Percentiles rank a stretch among this genome's conserved stretches.
Conservation (phyloP, 1,284 basidiomycete species). For the Cerioporus squamosus region DNA sequence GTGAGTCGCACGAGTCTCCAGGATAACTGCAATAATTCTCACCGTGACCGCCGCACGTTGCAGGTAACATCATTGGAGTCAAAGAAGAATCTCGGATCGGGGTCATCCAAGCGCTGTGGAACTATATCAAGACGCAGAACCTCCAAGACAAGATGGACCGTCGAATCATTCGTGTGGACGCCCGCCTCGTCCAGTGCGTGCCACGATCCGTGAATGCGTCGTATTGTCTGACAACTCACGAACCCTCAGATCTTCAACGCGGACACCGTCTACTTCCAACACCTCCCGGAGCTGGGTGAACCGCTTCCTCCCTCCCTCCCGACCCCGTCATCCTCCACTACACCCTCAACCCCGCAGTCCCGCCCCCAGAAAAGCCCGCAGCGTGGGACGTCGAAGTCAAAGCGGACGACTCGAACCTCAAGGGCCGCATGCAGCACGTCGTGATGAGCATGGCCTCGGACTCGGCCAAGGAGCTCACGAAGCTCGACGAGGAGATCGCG, state of each 20-base stretch:
- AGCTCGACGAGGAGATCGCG: slow-evolving; percentile 90
- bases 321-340: slow-evolving; percentile 91
- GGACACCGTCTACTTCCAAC: slow-evolving; percentile 75
- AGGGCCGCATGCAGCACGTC: slow-evolving; percentile 77
- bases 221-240: neutral
- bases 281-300: slow-evolving; percentile 89
- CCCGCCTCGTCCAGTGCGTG: slow-evolving; percentile 65
- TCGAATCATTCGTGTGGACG: slow-evolving; percentile 79
- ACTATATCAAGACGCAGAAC: slow-evolving; percentile 87
- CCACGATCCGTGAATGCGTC: neutral
- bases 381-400: slow-evolving; percentile 93
- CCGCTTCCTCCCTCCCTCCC: slow-evolving; percentile 75
- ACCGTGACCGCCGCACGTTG: too few species aligned
- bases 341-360: slow-evolving; percentile 59
- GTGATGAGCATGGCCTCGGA: slow-evolving; percentile 76
- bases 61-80: slow-evolving; percentile 73
- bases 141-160: slow-evolving; percentile 92
- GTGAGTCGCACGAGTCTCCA: slow-evolving; percentile 38
- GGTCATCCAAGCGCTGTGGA: slow-evolving; percentile 88
- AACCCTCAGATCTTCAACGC: slow-evolving; percentile 63
- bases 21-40: neutral
- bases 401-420: slow-evolving; percentile 81
- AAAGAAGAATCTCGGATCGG: slow-evolving; percentile 88
- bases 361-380: slow-evolving; percentile 63
- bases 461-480: slow-evolving; percentile 67